Evolutionary conservation across 495 filamentous ascomycete genomes (phyloP).

Genomic region (Tuber aestivum): DNA sequence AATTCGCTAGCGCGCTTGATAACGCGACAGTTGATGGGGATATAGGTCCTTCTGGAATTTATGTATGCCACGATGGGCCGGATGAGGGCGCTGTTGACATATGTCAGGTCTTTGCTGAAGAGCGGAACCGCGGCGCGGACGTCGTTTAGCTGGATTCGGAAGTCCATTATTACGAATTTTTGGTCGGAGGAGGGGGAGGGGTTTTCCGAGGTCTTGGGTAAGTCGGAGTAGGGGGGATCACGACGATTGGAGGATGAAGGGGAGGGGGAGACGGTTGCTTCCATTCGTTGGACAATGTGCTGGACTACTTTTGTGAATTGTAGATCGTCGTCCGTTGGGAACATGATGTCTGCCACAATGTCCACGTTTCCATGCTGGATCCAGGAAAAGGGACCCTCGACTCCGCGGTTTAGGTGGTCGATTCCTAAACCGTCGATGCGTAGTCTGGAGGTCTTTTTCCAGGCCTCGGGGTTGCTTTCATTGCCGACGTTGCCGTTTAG

Average conservation of each 20-base stretch:
- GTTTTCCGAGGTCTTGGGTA: constrained; percentile 16
- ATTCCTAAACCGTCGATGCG: constrained; percentile 91
- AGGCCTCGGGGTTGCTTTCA: constrained; percentile 53
- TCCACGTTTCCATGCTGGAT: constrained; percentile 95
- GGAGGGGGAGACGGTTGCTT: constrained; percentile 79
- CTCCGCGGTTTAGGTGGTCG: constrained; percentile 89
- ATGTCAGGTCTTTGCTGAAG: constrained; percentile 80
- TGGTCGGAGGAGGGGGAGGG: constrained; percentile 14
- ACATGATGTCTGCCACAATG: constrained; percentile 90
- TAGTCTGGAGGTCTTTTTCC: constrained; percentile 89
- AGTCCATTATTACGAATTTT: constrained; percentile 57
- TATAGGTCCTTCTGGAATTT: constrained; percentile 86
- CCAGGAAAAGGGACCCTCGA: constrained; percentile 94
- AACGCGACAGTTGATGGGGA: constrained; percentile 88
- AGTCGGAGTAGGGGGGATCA: constrained; percentile 32
- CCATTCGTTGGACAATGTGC: constrained; percentile 89
- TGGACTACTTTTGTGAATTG: constrained; percentile 86
- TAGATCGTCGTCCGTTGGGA: constrained; percentile 78
- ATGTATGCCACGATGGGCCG: constrained; percentile 98
- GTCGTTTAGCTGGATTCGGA: constrained; percentile 84
- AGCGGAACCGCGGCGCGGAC: constrained; percentile 85
- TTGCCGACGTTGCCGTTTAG: constrained; percentile 47
- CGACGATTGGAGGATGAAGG: constrained; percentile 44
- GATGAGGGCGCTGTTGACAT: constrained; percentile 91
- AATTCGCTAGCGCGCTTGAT: constrained; percentile 83